Conservation (phyloP, 768 basidiomycete genomes). For the Fibroporia radiculosa region DNA sequence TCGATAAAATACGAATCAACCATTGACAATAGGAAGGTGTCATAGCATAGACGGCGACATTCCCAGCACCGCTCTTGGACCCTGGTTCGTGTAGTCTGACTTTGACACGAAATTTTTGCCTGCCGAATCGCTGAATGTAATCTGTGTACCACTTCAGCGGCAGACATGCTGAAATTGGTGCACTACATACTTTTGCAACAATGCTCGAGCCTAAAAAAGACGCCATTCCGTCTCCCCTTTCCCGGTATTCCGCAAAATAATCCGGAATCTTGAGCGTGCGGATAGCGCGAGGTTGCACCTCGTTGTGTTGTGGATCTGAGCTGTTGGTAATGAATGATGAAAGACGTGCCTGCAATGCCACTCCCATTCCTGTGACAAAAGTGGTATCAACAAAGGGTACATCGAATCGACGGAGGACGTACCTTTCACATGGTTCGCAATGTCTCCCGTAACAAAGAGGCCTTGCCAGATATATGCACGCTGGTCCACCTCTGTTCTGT, state of each 20-base stretch:
- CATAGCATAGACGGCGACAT: conserved; percentile 71
- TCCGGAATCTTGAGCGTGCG: conserved; percentile 69
- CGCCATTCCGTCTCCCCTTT: conserved; percentile 74
- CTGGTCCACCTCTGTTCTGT: conserved; percentile 52
- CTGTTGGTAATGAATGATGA: conserved; percentile 52
- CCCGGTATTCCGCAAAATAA: conserved; percentile 86
- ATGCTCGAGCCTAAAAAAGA: conserved; percentile 80
- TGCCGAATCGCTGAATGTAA: conserved; percentile 63
- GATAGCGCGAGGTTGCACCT: conserved; percentile 62
- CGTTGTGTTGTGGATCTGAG: conserved; percentile 52
- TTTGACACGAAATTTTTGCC: conserved; percentile 74
- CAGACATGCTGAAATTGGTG: not conserved
- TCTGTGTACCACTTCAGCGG: conserved; percentile 30
- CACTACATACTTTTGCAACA: conserved; percentile 61
- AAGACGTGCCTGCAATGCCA: conserved; percentile 65
- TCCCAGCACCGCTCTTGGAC: conserved; percentile 69
- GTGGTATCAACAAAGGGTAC: not conserved
- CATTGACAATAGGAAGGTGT: conserved; percentile 2
- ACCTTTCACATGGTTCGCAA: conserved; percentile 71
- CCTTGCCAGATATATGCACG: conserved; percentile 73
- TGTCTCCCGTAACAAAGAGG: conserved; percentile 72
- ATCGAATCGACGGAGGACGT: conserved; percentile 11
- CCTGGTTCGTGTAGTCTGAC: conserved; percentile 63
- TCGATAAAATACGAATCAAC: too few species aligned
- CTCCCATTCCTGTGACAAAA: conserved; percentile 22